phyloP scores from a whole-genome alignment of 1,139 yeast genomes.

The Taphrina confusa region DNA sequence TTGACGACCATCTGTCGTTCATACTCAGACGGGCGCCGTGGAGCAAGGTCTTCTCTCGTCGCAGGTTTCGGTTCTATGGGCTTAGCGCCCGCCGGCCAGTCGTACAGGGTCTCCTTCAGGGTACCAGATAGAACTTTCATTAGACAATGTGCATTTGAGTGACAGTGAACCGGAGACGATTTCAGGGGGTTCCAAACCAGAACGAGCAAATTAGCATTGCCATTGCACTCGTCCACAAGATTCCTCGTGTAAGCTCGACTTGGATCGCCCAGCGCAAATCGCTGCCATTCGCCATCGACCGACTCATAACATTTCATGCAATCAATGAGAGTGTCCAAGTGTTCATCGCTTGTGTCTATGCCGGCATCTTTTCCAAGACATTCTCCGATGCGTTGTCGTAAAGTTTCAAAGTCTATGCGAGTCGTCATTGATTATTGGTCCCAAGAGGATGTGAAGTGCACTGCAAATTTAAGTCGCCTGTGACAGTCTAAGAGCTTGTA shows the following conservation, averaged over 20 bases:
- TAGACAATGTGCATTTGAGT: slow-evolving; percentile 67
- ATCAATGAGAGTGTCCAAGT: slow-evolving; percentile 53
- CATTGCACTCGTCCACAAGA: slow-evolving; percentile 66
- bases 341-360: slow-evolving; percentile 55
- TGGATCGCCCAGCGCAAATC: slow-evolving; percentile 60
- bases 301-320: slow-evolving; percentile 57
- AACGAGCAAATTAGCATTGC: slow-evolving; percentile 66
- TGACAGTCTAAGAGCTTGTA: too few species aligned
- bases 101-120: slow-evolving; percentile 61
- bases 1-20: slow-evolving; percentile 1
- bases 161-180: slow-evolving; percentile 71
- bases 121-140: slow-evolving; percentile 63
- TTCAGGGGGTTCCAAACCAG: slow-evolving; percentile 74
- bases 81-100: slow-evolving; percentile 50
- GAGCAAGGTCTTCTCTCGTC: slow-evolving; percentile 9
- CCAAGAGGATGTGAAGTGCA: too few species aligned
- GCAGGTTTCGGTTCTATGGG: slow-evolving; percentile 36
- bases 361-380: slow-evolving; percentile 49
- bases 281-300: slow-evolving; percentile 56
- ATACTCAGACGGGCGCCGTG: neutral
- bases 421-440: too few species aligned
- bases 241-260: slow-evolving; percentile 55
- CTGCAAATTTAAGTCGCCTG: too few species aligned
- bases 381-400: slow-evolving; percentile 2
- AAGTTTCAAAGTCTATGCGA: slow-evolving; percentile 3